Base-by-base conservation (phyloP, 108 stramenopile genomes). In the Cyclotella atomus region DNA sequence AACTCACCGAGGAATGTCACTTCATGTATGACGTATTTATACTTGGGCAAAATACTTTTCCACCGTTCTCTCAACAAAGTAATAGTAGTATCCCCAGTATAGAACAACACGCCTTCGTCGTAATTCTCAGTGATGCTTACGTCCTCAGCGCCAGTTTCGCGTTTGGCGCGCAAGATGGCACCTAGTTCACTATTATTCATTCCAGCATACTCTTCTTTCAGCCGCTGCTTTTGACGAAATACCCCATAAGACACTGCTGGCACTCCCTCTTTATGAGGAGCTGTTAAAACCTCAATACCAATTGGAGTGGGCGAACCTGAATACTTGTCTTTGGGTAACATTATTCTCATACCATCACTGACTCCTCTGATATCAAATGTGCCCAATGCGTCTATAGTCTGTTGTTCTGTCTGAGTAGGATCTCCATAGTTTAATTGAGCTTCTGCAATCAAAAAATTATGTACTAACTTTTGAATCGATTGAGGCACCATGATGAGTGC, bases 381-480 rank as follows among this genome's bases (percentile, higher is more conserved):
- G 2, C 86, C 86, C 14, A 87, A 65, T 12, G 84, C 84, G 6
- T 52, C 34, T 16, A 69, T 36, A 17, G 86, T 87, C 53, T 83
- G 60, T 30, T 79, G 78, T 27, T 87, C 84, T 8, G 84, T 83
- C 70, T 87, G 86, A 45, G 25, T 36, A 27, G 65, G 25, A 24
- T 79, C 65, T 15, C 86, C 86, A 61, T 87, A 87, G 44, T 87
- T 87, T 20, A 87, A 46, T 59, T 83, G 81, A 16, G 86, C 86
- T 43, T 87, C 86, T 28, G 86, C 81, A 15, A 83, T 21, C 5
- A 87, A 50, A 57, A 85, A 87, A 0, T 53, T 63, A 9, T 68
- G 44, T 9, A 87, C 84, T 34, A 84, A 69, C 15, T 33, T 46
- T 23, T 61, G 46, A 32, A 87, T 74, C 17, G 68, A 46, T 21